phyloP scores from a whole-genome alignment of 345 rosid species.

The Reutealis trisperma region DNA sequence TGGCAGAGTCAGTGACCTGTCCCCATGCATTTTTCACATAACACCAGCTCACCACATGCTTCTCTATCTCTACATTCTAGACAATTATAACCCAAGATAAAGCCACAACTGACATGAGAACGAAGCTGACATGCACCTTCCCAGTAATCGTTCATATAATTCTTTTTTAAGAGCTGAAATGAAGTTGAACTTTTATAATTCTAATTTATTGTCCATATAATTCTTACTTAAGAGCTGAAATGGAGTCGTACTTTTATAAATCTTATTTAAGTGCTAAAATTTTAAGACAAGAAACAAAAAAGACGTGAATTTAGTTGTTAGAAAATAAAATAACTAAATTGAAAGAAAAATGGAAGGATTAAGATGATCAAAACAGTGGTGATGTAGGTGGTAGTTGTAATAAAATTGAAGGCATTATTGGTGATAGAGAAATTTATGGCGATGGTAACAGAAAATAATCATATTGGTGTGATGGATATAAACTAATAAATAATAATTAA shows the following conservation, averaged over 20 bases:
- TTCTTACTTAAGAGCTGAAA: background rate
- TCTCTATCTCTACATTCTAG: background rate
- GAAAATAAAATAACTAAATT: background rate
- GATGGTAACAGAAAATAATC: background rate
- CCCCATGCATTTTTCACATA: too few relatives aligned
- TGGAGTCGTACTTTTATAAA: background rate
- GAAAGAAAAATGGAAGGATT: background rate
- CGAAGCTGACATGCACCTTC: background rate
- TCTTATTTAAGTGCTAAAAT: too few relatives aligned
- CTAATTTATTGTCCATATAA: too few relatives aligned
- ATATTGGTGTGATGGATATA: background rate
- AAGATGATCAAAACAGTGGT: background rate
- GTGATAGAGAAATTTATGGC: background rate
- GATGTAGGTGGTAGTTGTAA: background rate
- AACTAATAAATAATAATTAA: too few relatives aligned
- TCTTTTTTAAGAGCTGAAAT: background rate
- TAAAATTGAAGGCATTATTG: background rate
- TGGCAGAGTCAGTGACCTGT: background rate
- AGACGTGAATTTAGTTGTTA: background rate
- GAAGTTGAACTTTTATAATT: background rate
- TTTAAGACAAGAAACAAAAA: background rate
- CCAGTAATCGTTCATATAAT: background rate
- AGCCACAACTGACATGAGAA: background rate
- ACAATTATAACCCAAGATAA: background rate
- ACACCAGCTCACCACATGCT: background rate